phyloP scores from a whole-genome alignment of 495 filamentous ascomycete genomes.

The Aspergillus diversus region DNA sequence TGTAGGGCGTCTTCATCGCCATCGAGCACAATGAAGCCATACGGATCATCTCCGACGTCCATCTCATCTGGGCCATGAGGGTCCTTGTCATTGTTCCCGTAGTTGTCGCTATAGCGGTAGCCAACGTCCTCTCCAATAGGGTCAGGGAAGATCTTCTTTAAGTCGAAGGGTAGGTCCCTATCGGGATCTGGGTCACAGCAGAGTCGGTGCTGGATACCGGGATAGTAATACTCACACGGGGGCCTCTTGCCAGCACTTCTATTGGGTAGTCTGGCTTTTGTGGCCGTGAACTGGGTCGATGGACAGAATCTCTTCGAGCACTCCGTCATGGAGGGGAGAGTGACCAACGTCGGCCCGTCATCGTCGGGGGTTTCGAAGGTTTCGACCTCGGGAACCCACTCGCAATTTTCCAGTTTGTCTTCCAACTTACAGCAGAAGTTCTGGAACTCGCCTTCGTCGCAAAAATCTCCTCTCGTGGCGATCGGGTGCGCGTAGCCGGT shows the following conservation, averaged over 20 bases:
- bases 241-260: neutral
- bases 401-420: slow-evolving; percentile 1
- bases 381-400: slow-evolving; percentile 7
- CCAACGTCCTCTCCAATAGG: slow-evolving; percentile 7
- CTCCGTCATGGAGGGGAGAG: neutral
- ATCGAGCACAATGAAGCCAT: slow-evolving; percentile 37
- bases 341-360: neutral
- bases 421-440: slow-evolving; percentile 5
- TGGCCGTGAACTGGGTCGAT: slow-evolving; percentile 9
- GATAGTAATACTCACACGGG: neutral
- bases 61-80: slow-evolving; percentile 22
- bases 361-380: neutral
- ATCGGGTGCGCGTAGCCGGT: neutral
- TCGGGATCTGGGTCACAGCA: slow-evolving; percentile 6
- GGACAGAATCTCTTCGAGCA: slow-evolving; percentile 1
- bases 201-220: neutral
- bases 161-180: slow-evolving; percentile 1
- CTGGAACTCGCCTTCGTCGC: neutral
- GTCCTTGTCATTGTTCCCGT: slow-evolving; percentile 18
- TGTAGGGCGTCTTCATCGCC: slow-evolving; percentile 21
- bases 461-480: slow-evolving; percentile 4
- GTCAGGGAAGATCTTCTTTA: slow-evolving; percentile 8
- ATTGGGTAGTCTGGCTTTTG: slow-evolving; percentile 3
- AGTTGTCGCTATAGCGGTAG: slow-evolving; percentile 14
- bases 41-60: slow-evolving; percentile 32